phyloP scores from a whole-genome alignment of 2,329 filamentous ascomycete genomes.

The Aspergillus japonicus region DNA sequence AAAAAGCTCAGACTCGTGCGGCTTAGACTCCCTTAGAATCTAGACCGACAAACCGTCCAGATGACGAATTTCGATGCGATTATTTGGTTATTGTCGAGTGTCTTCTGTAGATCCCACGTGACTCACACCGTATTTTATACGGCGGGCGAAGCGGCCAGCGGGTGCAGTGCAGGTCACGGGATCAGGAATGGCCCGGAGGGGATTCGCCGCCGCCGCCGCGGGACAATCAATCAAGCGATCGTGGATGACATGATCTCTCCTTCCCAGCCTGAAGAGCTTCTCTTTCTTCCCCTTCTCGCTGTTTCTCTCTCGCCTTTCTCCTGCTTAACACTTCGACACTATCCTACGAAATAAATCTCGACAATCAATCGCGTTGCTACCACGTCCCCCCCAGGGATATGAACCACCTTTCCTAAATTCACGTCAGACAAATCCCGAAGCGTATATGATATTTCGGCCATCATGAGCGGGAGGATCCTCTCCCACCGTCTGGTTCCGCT shows the following conservation, averaged over 20 bases:
- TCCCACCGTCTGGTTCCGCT: constrained; percentile 69
- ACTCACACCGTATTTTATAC: constrained; percentile 27
- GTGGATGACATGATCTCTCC: constrained; percentile 7
- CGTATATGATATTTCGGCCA: constrained; percentile 41
- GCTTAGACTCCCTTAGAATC: background rate
- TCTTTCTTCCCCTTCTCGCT: background rate
- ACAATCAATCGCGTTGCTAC: too few relatives aligned
- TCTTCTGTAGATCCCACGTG: constrained; percentile 27
- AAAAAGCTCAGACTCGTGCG: background rate
- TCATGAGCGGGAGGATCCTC: constrained; percentile 72
- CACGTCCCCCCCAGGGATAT: constrained; percentile 14
- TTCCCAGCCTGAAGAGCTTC: too few relatives aligned
- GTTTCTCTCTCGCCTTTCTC: background rate
- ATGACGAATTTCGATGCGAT: background rate
- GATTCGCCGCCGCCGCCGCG: background rate
- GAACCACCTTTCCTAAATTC: constrained; percentile 8
- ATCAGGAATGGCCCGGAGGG: background rate
- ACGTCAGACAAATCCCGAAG: constrained; percentile 14
- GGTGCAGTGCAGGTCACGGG: constrained; percentile 33
- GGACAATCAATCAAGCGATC: background rate
- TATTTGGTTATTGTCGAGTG: constrained; percentile 4
- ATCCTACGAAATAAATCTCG: background rate
- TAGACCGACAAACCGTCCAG: background rate
- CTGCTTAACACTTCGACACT: background rate
- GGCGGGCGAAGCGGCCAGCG: constrained; percentile 30